Base-by-base conservation (phyloP, 2,329 filamentous ascomycete species). In the Colletotrichum eleusines region DNA sequence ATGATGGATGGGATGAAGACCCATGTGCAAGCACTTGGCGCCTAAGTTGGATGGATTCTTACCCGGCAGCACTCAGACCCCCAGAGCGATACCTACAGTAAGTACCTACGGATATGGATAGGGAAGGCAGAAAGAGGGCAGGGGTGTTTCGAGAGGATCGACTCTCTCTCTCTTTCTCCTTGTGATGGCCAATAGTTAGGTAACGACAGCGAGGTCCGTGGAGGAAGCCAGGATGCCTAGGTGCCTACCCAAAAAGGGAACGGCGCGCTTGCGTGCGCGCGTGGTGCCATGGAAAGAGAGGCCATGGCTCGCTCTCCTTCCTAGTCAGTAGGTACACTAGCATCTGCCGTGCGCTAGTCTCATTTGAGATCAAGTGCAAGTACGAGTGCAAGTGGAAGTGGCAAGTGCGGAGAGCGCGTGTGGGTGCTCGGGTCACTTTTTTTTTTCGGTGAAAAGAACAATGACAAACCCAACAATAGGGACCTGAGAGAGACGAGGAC, bases 401-500 rank as follows among this genome's bases (percentile, higher is more conserved):
- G n/a, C n/a, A n/a, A n/a, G n/a, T n/a, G n/a, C n/a, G n/a, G n/a
- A n/a, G n/a, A n/a, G n/a, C n/a, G n/a, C n/a, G 38, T 6, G 23
- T 5, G 40, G 33, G 18, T 20, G 67, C 51, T 68, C 57, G 23
- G 68, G 68, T 68, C 64, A 53, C 53, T 59, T 33, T 59, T 68
- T 20, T n/a, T n/a, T n/a, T n/a, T n/a, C n/a, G n/a, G 11, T n/a
- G 23, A 28, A 44, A n/a, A 6, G 18, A 40, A 14, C 12, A 18
- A n/a, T 33, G 12, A 66, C 61, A 11, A 31, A 35, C 35, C 60
- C 23, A 26, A 35, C 14, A 26, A 50, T 50, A 16, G 59, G 46
- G 31, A 23, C 23, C 11, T 28, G 48, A 66, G 62, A 69, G 44
- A 16, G 12, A 3, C 12, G 16, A 2, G 7, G 46, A 44, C 5